phyloP scores from a whole-genome alignment of 2,329 filamentous ascomycete genomes.

The Phialophora expanda region DNA sequence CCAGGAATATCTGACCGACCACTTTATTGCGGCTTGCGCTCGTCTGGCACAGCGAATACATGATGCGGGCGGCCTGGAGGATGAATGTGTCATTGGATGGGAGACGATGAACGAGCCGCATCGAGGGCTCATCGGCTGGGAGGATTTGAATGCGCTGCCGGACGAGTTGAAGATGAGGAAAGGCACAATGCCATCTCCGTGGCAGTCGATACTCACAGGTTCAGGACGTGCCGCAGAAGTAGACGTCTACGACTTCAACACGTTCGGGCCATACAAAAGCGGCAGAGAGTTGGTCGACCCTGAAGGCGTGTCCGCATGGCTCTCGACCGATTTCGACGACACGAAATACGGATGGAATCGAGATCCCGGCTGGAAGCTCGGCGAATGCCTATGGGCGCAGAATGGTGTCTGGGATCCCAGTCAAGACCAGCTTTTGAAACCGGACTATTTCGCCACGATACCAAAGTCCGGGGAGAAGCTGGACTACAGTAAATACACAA shows the following conservation, averaged over 20 bases:
- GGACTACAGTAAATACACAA: conserved; percentile 84
- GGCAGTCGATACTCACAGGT: conserved; percentile 91
- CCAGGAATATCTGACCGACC: conserved; percentile 88
- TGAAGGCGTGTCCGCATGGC: conserved; percentile 81
- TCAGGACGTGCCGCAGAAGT: conserved; percentile 89
- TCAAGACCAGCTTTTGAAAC: conserved; percentile 76
- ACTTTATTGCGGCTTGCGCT: conserved; percentile 79
- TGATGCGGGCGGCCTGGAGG: conserved; percentile 85
- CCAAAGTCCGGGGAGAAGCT: conserved; percentile 74
- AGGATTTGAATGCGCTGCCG: conserved; percentile 80
- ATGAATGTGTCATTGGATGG: conserved; percentile 90
- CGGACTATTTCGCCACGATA: conserved; percentile 85
- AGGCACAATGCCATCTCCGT: conserved; percentile 89
- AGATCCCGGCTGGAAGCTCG: conserved; percentile 85
- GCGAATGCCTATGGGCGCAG: conserved; percentile 96
- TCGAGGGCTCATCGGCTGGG: conserved; percentile 80
- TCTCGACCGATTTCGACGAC: conserved; percentile 82
- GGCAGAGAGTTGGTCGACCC: conserved; percentile 85
- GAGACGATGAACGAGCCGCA: conserved; percentile 97
- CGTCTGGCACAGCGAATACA: conserved; percentile 84
- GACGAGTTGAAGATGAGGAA: conserved; percentile 89
- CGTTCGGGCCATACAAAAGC: conserved; percentile 87
- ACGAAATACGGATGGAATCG: conserved; percentile 87
- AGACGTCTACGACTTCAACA: conserved; percentile 90
- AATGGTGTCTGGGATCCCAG: conserved; percentile 91